These are phyloP conservation scores for Salvia hispanica DNA, from an alignment of 257 asterid species.

Conservation along the genomic window DNA sequence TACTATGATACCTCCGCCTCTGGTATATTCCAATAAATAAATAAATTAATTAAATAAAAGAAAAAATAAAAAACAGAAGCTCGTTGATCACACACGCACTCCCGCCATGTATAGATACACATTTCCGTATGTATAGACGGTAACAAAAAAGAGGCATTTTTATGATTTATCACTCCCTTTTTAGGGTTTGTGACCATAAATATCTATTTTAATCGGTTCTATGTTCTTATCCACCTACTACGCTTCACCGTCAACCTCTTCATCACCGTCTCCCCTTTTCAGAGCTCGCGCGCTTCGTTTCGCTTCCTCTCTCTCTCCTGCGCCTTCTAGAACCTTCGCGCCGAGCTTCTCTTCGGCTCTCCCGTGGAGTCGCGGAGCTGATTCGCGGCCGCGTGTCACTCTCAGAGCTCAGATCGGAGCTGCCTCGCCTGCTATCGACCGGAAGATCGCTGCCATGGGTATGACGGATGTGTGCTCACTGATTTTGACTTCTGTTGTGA, in stretches of 20 bases:
- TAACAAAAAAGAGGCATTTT: not conserved
- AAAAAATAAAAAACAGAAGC: not conserved
- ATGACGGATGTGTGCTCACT: constrained; percentile 25
- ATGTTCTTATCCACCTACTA: constrained; percentile 54
- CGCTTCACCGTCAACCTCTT: constrained; percentile 44
- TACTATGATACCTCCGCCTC: too few relatives aligned
- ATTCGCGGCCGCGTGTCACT: constrained; percentile 50
- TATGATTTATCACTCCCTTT: not conserved
- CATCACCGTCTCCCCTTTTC: constrained; percentile 38
- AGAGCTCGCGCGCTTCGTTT: constrained; percentile 52
- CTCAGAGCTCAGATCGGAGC: constrained; percentile 65
- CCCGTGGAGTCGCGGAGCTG: constrained; percentile 59
- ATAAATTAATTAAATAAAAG: too few relatives aligned
- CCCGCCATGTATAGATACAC: constrained; percentile 16
- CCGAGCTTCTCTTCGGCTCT: constrained; percentile 38
- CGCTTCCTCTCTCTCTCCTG: constrained; percentile 40
- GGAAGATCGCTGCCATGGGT: constrained; percentile 75
- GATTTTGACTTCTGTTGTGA: constrained; percentile 6
- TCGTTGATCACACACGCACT: constrained; percentile 9
- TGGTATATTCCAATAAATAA: too few relatives aligned
- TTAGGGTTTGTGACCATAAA: constrained; percentile 29
- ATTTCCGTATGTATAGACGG: constrained; percentile 19
- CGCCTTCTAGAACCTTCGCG: constrained; percentile 28
- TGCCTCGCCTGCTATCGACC: constrained; percentile 50
- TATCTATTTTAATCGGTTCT: constrained; percentile 28